These are phyloP conservation scores for Lyophyllum atratum DNA, from an alignment of 768 basidiomycete species.

Conservation along the genomic window DNA sequence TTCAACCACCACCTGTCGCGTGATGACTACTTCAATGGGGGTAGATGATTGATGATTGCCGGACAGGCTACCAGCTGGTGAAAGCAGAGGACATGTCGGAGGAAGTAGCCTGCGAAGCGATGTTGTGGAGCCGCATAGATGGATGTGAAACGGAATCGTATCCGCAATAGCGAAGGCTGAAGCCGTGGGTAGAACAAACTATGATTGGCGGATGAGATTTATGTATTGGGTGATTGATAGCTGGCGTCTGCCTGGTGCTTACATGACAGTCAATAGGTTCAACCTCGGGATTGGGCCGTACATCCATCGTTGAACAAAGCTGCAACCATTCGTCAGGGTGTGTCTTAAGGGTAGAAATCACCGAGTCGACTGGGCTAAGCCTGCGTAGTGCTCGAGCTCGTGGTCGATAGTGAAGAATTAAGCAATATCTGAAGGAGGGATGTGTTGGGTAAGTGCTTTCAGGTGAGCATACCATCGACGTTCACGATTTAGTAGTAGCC, in stretches of 20 bases:
- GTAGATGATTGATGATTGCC: constrained; percentile 12
- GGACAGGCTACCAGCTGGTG: constrained; percentile 14
- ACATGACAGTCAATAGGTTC: constrained; percentile 55
- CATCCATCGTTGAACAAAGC: constrained; percentile 38
- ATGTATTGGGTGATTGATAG: neutral
- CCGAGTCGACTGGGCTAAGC: constrained; percentile 40
- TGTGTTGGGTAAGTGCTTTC: neutral
- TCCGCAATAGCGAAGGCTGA: constrained; percentile 1
- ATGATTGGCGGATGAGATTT: neutral
- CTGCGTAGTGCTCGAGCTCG: constrained; percentile 48
- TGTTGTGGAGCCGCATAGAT: constrained; percentile 44
- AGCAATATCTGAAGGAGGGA: constrained; percentile 32
- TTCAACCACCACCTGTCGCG: constrained; percentile 46
- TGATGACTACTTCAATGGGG: constrained; percentile 46
- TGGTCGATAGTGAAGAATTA: constrained; percentile 46
- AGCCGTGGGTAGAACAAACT: constrained; percentile 6
- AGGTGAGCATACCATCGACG: neutral
- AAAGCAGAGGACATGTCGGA: constrained; percentile 23
- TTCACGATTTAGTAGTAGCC: constrained; percentile 39
- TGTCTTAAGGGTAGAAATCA: constrained; percentile 51
- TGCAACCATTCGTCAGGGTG: constrained; percentile 63
- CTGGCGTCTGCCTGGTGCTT: constrained; percentile 18
- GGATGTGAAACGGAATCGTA: constrained; percentile 43
- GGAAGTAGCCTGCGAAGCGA: constrained; percentile 47
- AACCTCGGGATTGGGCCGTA: constrained; percentile 30